phyloP scores from a whole-genome alignment of 768 basidiomycete genomes.

The Leccinum subtestaceum region DNA sequence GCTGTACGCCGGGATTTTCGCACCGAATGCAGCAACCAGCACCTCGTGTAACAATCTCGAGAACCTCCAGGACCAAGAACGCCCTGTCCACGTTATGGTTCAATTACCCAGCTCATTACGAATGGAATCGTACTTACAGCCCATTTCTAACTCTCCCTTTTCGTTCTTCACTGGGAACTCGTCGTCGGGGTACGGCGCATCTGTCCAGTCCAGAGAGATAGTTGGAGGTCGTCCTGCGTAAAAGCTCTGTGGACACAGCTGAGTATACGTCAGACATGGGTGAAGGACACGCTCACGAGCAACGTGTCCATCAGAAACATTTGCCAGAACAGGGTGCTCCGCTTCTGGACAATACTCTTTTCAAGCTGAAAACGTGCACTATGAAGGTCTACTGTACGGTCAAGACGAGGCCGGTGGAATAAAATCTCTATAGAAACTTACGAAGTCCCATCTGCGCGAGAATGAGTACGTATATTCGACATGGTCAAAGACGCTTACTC shows the following conservation, averaged over 20 bases:
- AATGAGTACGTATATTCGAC: not conserved
- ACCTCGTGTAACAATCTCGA: conserved; percentile 50
- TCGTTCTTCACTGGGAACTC: conserved; percentile 33
- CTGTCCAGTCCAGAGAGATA: conserved; percentile 51
- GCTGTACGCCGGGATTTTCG: conserved; percentile 49
- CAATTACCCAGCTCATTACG: not conserved
- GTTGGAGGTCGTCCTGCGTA: conserved; percentile 58
- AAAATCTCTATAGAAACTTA: conserved; percentile 20
- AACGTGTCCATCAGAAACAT: conserved; percentile 63
- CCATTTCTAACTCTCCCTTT: conserved; percentile 37
- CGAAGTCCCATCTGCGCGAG: conserved; percentile 53
- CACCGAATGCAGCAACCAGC: conserved; percentile 49
- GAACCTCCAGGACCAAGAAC: conserved; percentile 55
- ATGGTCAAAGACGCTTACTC: conserved; percentile 42
- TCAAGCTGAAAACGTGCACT: conserved; percentile 59
- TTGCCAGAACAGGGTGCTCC: conserved; percentile 65
- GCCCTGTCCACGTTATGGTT: conserved; percentile 37
- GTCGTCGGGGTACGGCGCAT: conserved; percentile 54
- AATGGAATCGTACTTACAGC: conserved; percentile 37
- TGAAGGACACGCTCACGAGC: conserved; percentile 41
- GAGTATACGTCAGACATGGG: not conserved
- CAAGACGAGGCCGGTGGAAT: not conserved
- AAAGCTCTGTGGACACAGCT: conserved; percentile 46
- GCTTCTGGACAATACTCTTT: conserved; percentile 41
- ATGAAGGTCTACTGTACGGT: conserved; percentile 43